phyloP scores from a whole-genome alignment of 495 filamentous ascomycete genomes.

The Talaromyces ruber region DNA sequence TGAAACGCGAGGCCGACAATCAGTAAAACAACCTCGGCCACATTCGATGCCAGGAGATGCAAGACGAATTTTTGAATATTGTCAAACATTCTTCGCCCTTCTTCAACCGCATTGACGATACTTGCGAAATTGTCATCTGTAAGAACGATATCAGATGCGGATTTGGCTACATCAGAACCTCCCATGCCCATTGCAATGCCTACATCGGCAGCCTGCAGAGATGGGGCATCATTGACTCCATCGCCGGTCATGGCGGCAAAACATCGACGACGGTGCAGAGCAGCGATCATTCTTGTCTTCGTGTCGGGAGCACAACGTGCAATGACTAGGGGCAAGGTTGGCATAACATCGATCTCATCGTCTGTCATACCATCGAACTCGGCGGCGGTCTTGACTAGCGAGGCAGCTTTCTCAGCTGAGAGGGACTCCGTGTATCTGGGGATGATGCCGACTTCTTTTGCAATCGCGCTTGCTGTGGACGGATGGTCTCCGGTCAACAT shows the following conservation, averaged over 20 bases:
- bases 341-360: constrained; percentile 50
- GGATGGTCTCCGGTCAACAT: constrained; percentile 68
- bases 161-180: constrained; percentile 86
- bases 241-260: constrained; percentile 72
- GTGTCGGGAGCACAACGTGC: constrained; percentile 62
- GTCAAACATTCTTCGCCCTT: constrained; percentile 66
- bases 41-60: constrained; percentile 64
- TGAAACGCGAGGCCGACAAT: constrained; percentile 67
- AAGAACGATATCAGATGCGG: constrained; percentile 77
- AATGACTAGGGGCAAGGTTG: constrained; percentile 57
- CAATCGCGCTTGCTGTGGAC: constrained; percentile 58
- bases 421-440: constrained; percentile 46
- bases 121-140: constrained; percentile 84
- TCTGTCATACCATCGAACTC: constrained; percentile 56
- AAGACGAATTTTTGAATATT: constrained; percentile 81
- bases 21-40: constrained; percentile 64
- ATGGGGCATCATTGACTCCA: constrained; percentile 80
- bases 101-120: constrained; percentile 64
- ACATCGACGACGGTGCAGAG: constrained; percentile 54
- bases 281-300: constrained; percentile 64
- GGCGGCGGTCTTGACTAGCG: constrained; percentile 52
- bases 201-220: constrained; percentile 68
- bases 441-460: constrained; percentile 59
- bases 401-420: constrained; percentile 36
- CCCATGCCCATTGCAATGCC: constrained; percentile 80